Base-by-base conservation (phyloP, 2,329 filamentous ascomycete species). In the Aureobasidium lini region DNA sequence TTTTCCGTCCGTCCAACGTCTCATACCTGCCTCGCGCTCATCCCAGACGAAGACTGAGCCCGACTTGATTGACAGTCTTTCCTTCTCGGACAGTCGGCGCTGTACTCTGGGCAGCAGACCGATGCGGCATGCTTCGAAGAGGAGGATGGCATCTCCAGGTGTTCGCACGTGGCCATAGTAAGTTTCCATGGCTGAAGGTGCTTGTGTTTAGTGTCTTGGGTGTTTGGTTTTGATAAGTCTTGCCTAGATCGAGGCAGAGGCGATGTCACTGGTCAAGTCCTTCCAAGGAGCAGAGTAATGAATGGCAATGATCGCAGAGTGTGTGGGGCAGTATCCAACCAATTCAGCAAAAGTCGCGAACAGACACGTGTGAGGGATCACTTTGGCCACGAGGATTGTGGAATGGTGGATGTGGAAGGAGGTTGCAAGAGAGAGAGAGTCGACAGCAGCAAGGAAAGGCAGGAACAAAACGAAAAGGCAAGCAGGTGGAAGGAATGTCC, bases 11-110 rank as follows among this genome's bases (percentile, higher is more conserved):
- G 94, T 99, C 94, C 94, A 99, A 73, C 94, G 82, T 69, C 94
- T 84, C 94, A 99, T 99, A 65, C 94, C 94, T 10, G 94, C 94
- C 78, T 99, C 94, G 67, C 93, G 82, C 79, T 99, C 94, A 73
- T 99, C 94, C 94, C 94, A 99, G n/a, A 99, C 94, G 69, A 97
- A 99, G 3, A 99, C 93, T 0, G 94, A 99, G 44, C 94, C 94
- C 0, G 93, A 96, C 69, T 90, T 87, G 72, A 99, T 99, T 4
- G 90, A 90, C 71, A 96, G 92, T 62, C 94, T 84, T 76, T 99
- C 94, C 76, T 97, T 97, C 75, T 99, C 94, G 2, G 94, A 97
- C 61, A 96, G 77, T 67, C 94, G 83, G 66, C 94, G 84, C 77
- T 97, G 94, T 6, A 99, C 94, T 65, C 94, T 85, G 32, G 94